Conservation (phyloP, 345 rosid genomes). For the Bruguiera gymnorhiza region DNA sequence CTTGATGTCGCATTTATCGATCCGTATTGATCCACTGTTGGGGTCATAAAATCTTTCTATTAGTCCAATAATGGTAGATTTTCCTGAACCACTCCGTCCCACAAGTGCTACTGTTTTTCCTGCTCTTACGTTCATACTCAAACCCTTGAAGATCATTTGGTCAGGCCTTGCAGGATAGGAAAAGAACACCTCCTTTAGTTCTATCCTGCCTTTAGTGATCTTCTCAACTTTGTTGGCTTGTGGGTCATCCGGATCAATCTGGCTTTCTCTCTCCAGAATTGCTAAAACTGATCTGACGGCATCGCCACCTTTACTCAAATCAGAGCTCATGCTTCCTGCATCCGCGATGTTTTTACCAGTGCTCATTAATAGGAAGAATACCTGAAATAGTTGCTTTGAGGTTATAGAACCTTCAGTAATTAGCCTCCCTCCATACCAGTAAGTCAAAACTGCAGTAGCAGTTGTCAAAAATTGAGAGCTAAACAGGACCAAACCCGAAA, state of each 20-base stretch:
- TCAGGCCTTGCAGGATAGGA: slow-evolving; percentile 44
- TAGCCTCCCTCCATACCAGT: slow-evolving; percentile 52
- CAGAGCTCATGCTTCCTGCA: slow-evolving; percentile 51
- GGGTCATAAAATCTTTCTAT: slow-evolving; percentile 53
- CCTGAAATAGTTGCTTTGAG: slow-evolving; percentile 38
- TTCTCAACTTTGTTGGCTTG: slow-evolving; percentile 15
- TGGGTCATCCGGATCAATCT: slow-evolving; percentile 40
- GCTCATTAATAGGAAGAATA: slow-evolving; percentile 46
- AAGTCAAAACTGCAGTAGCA: slow-evolving; percentile 34
- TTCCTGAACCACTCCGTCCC: slow-evolving; percentile 52
- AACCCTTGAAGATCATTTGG: slow-evolving; percentile 35
- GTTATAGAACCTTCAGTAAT: slow-evolving; percentile 31
- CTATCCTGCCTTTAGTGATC: slow-evolving; percentile 29
- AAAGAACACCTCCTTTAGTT: slow-evolving; percentile 33
- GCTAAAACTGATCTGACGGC: slow-evolving; percentile 37
- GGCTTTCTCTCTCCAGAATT: slow-evolving; percentile 29
- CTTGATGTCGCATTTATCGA: slow-evolving; percentile 40
- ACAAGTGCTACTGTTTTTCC: slow-evolving; percentile 43
- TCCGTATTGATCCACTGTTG: slow-evolving; percentile 24
- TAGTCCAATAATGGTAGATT: slow-evolving; percentile 42
- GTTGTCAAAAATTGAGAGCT: slow-evolving; percentile 46
- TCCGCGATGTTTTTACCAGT: slow-evolving; percentile 47
- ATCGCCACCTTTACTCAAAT: slow-evolving; percentile 37
- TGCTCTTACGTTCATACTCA: slow-evolving; percentile 36
- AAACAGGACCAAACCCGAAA: slow-evolving; percentile 41